Evolutionary conservation across 176 grass and related monocot genomes (phyloP).

Genomic region (Paspalum notatum): DNA sequence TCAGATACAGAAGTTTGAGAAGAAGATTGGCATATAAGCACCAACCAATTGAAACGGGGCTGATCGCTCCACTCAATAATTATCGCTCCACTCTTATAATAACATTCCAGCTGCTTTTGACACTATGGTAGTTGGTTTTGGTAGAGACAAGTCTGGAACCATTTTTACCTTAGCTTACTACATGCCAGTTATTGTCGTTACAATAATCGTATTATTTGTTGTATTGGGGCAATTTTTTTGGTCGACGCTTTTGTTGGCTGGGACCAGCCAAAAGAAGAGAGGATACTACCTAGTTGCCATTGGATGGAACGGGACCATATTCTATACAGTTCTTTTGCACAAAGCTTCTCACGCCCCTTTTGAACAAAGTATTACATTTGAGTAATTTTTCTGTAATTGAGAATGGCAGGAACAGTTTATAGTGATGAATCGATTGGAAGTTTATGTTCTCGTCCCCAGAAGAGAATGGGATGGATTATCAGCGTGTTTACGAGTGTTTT

Average conservation of each 20-base stretch:
- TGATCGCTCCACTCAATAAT: background rate
- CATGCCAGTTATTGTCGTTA: slow-evolving; percentile 24
- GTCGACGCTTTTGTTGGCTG: slow-evolving; percentile 33
- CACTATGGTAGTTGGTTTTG: slow-evolving; percentile 50
- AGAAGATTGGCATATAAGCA: slow-evolving; percentile 73
- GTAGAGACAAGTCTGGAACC: slow-evolving; percentile 44
- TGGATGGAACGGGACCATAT: slow-evolving; percentile 22
- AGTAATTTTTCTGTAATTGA: background rate
- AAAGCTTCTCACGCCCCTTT: background rate
- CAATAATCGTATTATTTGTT: slow-evolving; percentile 55
- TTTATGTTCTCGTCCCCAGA: background rate
- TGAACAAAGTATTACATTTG: background rate
- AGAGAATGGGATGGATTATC: background rate
- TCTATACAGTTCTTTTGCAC: slow-evolving; percentile 11
- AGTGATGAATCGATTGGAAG: background rate
- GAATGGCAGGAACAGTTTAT: background rate
- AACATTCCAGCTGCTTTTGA: slow-evolving; percentile 57
- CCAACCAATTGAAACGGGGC: background rate
- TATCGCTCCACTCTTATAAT: slow-evolving; percentile 36
- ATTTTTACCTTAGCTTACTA: slow-evolving; percentile 49
- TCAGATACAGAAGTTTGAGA: slow-evolving; percentile 91
- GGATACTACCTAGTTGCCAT: slow-evolving; percentile 34
- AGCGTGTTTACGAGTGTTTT: no score
- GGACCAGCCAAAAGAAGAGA: slow-evolving; percentile 27
- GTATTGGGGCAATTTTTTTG: slow-evolving; percentile 49